A percentile compares a stretch with the other conserved stretches of the same genome.
Conservation (phyloP, 352 stramenopile genomes). For the Pythium scleroteichum region DNA sequence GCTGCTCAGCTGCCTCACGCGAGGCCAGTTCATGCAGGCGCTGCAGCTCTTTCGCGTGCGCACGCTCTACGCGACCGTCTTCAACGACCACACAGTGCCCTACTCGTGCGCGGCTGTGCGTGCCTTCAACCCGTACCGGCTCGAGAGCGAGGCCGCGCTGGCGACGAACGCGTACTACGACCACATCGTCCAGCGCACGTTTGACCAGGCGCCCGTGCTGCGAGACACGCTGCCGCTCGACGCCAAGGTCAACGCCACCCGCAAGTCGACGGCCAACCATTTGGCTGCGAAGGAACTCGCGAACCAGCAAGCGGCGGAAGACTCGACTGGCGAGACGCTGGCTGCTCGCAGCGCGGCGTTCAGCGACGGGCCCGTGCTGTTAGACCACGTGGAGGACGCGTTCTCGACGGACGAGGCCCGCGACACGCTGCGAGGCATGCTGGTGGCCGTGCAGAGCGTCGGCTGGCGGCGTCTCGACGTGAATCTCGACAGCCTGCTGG, state of each 20-base stretch:
- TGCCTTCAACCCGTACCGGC: constrained; percentile 78
- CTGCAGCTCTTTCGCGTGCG: constrained; percentile 67
- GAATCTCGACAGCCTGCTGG: constrained; percentile 63
- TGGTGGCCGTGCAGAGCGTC: constrained; percentile 71
- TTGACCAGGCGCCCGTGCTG: constrained; percentile 48
- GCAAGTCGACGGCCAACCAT: constrained; percentile 19
- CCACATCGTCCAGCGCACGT: constrained; percentile 59
- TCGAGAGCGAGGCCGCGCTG: constrained; percentile 35
- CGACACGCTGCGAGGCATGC: constrained; percentile 75
- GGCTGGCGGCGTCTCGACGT: constrained; percentile 78
- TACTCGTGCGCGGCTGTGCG: constrained; percentile 74
- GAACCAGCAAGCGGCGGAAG: constrained; percentile 14
- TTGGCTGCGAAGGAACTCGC: constrained; percentile 17
- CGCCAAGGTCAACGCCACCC: constrained; percentile 38
- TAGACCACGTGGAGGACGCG: constrained; percentile 67
- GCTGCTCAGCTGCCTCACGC: constrained; percentile 57
- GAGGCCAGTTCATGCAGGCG: constrained; percentile 75
- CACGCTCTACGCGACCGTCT: constrained; percentile 79
- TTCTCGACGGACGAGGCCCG: constrained; percentile 57
- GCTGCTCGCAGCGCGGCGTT: constrained; percentile 45
- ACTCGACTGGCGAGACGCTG: neutral
- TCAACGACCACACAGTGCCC: constrained; percentile 78
- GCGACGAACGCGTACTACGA: constrained; percentile 54
- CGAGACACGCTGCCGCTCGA: constrained; percentile 58
- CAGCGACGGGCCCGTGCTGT: constrained; percentile 45